These are phyloP conservation scores for Aspergillus quadrilineatus DNA, from an alignment of 2,329 filamentous ascomycete species.

Conservation along the genomic window DNA sequence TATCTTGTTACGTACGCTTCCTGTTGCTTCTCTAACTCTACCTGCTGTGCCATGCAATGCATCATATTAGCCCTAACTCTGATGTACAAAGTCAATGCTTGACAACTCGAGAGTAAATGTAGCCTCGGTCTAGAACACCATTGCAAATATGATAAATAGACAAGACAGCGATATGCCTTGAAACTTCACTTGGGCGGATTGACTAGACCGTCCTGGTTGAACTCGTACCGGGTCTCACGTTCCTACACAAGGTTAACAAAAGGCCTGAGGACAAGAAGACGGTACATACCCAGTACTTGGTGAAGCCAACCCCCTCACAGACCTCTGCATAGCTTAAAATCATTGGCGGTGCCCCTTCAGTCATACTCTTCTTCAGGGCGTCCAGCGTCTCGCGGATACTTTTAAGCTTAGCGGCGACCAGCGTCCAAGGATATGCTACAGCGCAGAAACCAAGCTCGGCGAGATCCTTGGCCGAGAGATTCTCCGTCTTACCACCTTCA, in stretches of 20 bases:
- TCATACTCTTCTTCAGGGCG: constrained; percentile 44
- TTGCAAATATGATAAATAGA: no score
- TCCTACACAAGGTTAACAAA: constrained; percentile 13
- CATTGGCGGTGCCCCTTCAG: constrained; percentile 44
- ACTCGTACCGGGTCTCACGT: constrained; percentile 24
- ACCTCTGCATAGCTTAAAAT: constrained; percentile 49
- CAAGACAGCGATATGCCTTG: no score
- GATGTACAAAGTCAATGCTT: no score
- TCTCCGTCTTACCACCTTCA: constrained; percentile 45
- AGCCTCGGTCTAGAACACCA: no score
- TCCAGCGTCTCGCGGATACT: constrained; percentile 37
- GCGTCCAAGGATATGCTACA: constrained; percentile 48
- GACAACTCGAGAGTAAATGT: no score
- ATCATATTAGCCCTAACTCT: no score
- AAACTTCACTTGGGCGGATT: neutral
- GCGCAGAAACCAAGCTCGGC: constrained; percentile 42
- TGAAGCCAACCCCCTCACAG: constrained; percentile 49
- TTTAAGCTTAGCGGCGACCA: constrained; percentile 47
- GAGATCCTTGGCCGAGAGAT: constrained; percentile 40
- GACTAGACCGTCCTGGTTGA: constrained; percentile 15
- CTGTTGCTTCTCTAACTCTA: no score
- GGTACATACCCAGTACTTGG: constrained; percentile 38
- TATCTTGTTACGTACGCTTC: no score
- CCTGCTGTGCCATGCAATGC: no score
- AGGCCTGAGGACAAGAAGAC: neutral